A percentile compares a stretch with the other conserved stretches of the same genome.
These are phyloP conservation scores for Hyphopichia pseudoburtonii DNA, from an alignment of 1,139 yeast species.

Conservation along the genomic window DNA sequence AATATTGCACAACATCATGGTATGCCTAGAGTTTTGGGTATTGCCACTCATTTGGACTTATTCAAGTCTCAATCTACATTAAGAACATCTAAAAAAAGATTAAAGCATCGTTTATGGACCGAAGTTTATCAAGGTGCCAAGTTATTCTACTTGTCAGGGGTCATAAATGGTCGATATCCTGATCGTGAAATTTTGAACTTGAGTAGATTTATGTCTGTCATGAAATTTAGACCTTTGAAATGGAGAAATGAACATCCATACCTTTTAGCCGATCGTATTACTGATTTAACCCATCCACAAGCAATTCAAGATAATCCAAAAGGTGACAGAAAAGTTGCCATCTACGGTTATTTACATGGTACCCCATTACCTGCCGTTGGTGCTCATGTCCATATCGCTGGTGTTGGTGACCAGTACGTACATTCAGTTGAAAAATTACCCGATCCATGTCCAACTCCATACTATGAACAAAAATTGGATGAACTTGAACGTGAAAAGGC, in stretches of 20 bases:
- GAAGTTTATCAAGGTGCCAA: constrained; percentile 99
- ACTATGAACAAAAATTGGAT: constrained; percentile 79
- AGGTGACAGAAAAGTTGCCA: constrained; percentile 83
- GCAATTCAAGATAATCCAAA: constrained; percentile 74
- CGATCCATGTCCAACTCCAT: constrained; percentile 99
- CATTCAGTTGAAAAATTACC: constrained; percentile 83
- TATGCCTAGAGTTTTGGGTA: constrained; percentile 96
- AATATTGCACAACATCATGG: constrained; percentile 98
- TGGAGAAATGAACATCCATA: constrained; percentile 99
- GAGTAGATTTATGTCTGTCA: constrained; percentile 89
- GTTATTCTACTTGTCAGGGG: constrained; percentile 91
- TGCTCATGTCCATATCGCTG: constrained; percentile 90
- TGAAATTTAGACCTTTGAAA: constrained; percentile 96
- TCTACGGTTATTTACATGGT: constrained; percentile 95
- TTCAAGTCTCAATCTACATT: constrained; percentile 88
- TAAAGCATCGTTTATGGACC: constrained; percentile 97
- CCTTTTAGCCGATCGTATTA: constrained; percentile 83
- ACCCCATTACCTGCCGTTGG: constrained; percentile 75
- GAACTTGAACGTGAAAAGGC: constrained; percentile 72
- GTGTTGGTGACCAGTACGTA: constrained; percentile 86
- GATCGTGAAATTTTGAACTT: constrained; percentile 92
- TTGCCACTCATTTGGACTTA: constrained; percentile 92
- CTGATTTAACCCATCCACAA: constrained; percentile 95
- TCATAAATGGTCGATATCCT: constrained; percentile 94
- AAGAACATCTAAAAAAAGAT: constrained; percentile 86